Conservation (phyloP, 1,284 basidiomycete genomes). For the Trametes sp. region DNA sequence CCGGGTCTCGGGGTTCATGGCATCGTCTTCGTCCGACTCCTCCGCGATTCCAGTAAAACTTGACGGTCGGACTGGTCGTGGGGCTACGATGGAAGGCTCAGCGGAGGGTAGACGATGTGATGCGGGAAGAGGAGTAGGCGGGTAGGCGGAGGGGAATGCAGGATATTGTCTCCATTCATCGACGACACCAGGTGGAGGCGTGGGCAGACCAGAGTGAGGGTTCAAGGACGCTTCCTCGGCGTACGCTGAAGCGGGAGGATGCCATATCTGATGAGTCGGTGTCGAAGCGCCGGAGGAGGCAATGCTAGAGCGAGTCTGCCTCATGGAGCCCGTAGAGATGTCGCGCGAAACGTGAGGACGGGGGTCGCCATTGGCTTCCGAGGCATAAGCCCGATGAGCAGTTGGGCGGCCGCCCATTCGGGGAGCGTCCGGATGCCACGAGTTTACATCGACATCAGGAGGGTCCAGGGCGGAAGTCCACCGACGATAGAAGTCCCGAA, state of each 20-base stretch:
- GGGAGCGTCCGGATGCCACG: conserved; percentile 28
- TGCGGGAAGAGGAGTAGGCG: conserved; percentile 33
- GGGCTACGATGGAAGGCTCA: conserved; percentile 28
- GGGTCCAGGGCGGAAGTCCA: conserved; percentile 33
- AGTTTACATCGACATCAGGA: conserved; percentile 23
- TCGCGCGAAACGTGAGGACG: conserved; percentile 18
- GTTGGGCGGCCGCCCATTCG: conserved; percentile 17
- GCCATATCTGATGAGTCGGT: conserved; percentile 47
- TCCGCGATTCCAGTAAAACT: conserved; percentile 44
- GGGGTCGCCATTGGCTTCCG: conserved; percentile 21
- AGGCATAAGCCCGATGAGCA: conserved; percentile 26
- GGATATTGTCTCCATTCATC: conserved; percentile 55
- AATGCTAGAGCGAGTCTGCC: conserved; percentile 24
- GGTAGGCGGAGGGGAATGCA: conserved; percentile 60
- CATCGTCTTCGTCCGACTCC: conserved; percentile 32
- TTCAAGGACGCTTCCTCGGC: conserved; percentile 33
- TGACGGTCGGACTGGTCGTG: conserved; percentile 30
- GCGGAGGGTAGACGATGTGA: conserved; percentile 25
- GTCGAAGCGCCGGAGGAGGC: conserved; percentile 9
- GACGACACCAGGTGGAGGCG: conserved; percentile 27
- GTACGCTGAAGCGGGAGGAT: conserved; percentile 47
- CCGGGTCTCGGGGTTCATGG: conserved; percentile 27
- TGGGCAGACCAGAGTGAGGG: conserved; percentile 30
- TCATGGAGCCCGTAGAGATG: conserved; percentile 24
- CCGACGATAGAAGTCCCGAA: conserved; percentile 52